Conservation (phyloP, 495 filamentous ascomycete genomes). For the Penicillium diatomitis region DNA sequence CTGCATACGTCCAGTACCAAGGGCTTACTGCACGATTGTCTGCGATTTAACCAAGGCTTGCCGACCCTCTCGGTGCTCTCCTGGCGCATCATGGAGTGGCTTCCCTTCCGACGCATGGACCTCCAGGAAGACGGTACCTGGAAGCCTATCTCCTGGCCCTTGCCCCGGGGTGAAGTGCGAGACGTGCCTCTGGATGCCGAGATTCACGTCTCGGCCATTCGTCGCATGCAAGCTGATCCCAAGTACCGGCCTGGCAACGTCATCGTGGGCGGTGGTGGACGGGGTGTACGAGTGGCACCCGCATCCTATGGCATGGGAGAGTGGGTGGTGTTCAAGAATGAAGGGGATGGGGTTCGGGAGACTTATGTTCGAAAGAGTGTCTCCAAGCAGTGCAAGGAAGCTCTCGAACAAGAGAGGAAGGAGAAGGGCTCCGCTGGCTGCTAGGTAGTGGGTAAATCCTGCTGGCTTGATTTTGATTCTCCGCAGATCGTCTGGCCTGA, state of each 20-base stretch:
- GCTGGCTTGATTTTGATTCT: too few species aligned
- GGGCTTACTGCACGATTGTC: conserved; percentile 66
- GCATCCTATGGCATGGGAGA: conserved; percentile 56
- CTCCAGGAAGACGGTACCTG: conserved; percentile 63
- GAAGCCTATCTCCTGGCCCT: conserved; percentile 73
- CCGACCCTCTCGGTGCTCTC: conserved; percentile 47
- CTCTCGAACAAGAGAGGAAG: not conserved
- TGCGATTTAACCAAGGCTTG: conserved; percentile 58
- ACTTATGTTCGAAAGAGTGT: conserved; percentile 40
- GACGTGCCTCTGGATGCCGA: conserved; percentile 66
- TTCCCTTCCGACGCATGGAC: conserved; percentile 82
- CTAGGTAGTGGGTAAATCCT: too few species aligned
- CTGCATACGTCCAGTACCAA: conserved; percentile 50
- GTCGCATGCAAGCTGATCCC: conserved; percentile 55
- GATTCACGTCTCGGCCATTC: conserved; percentile 66
- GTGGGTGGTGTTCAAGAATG: conserved; percentile 56
- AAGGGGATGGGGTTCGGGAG: conserved; percentile 61
- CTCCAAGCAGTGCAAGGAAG: conserved; percentile 18
- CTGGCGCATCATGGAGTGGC: conserved; percentile 79
- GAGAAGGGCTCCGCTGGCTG: not conserved
- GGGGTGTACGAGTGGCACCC: conserved; percentile 56
- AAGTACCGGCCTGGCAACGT: conserved; percentile 73
- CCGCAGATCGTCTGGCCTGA: too few species aligned
- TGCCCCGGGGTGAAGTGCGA: conserved; percentile 70
- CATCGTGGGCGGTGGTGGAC: conserved; percentile 70